These are phyloP conservation scores for Phytophthora boehmeriae DNA, from an alignment of 352 stramenopile genomes.

Conservation along the genomic window DNA sequence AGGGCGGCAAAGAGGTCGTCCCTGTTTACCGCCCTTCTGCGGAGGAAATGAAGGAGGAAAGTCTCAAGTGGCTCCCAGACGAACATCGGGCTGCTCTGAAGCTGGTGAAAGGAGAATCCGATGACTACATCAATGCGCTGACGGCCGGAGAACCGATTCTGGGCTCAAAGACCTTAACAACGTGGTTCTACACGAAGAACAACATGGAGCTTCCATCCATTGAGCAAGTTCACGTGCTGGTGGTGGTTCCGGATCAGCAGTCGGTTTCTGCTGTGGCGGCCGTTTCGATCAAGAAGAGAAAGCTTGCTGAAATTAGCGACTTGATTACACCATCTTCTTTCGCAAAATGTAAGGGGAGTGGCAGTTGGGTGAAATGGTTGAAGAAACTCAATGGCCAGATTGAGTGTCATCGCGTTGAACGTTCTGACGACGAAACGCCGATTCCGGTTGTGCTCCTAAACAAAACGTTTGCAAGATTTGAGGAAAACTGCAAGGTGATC, in stretches of 20 bases:
- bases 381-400: conserved; percentile 26
- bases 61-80: background rate
- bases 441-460: conserved; percentile 22
- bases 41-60: background rate
- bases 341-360: conserved; percentile 17
- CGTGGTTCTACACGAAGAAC: background rate
- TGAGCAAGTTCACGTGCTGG: conserved; percentile 3
- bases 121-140: conserved; percentile 1
- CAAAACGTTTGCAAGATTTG: conserved; percentile 18
- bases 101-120: background rate
- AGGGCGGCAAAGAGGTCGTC: conserved; percentile 2
- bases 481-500: conserved; percentile 20
- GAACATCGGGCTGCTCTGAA: background rate
- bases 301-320: conserved; percentile 13
- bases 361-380: conserved; percentile 23
- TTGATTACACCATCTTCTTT: conserved; percentile 24
- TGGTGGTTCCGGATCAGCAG: background rate
- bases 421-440: conserved; percentile 10
- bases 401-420: conserved; percentile 20
- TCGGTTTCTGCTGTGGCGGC: background rate
- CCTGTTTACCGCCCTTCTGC: background rate
- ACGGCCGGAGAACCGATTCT: background rate
- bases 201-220: background rate
- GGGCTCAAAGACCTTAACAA: background rate
- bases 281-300: conserved; percentile 16